phyloP scores from a whole-genome alignment of 2,329 filamentous ascomycete species.

The Colletotrichum neosansevieriae region DNA sequence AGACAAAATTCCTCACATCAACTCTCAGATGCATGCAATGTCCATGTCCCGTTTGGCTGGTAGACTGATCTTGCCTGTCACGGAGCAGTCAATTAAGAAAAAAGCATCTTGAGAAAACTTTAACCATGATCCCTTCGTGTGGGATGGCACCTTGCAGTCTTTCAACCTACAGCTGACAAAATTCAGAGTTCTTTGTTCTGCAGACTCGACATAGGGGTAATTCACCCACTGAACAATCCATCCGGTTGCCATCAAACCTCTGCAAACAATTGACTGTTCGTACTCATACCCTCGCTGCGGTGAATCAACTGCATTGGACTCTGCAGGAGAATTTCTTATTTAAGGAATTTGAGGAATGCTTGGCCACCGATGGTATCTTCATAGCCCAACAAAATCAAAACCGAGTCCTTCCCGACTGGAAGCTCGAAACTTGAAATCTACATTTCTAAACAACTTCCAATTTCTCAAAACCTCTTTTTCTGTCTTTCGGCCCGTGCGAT shows the following conservation, averaged over 20 bases:
- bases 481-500: background rate
- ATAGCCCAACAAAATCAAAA: background rate
- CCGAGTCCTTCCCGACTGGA: too few relatives aligned
- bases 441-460: background rate
- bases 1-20: background rate
- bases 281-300: background rate
- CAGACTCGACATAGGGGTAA: background rate
- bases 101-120: conserved; percentile 11
- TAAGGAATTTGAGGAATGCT: conserved; percentile 3
- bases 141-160: conserved; percentile 1
- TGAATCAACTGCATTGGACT: background rate
- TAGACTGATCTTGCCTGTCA: conserved; percentile 9
- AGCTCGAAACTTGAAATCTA: background rate
- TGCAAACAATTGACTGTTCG: conserved; percentile 2
- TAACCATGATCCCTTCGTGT: conserved; percentile 17
- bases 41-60: conserved; percentile 11
- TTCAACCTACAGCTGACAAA: conserved; percentile 16
- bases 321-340: background rate
- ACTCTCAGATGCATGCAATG: conserved; percentile 7
- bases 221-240: background rate
- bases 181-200: background rate
- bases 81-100: conserved; percentile 20
- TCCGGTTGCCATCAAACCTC: background rate
- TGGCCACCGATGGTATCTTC: conserved; percentile 3
- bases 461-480: background rate